Conservation (phyloP, 73 alveolate species). For the Uronychia setigera region DNA sequence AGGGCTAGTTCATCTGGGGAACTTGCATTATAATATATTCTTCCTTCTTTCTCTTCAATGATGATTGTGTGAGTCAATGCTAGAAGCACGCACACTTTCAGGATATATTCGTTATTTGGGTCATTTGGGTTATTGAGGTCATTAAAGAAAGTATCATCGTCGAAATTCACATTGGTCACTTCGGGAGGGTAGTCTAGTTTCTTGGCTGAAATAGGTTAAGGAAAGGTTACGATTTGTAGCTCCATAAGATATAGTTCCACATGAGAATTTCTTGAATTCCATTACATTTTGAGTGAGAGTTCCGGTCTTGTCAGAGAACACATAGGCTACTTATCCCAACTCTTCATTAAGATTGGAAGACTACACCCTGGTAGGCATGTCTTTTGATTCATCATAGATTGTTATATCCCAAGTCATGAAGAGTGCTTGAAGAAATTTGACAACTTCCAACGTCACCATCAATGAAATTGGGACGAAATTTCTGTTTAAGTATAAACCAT, state of each 20-base stretch:
- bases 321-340: slow-evolving; percentile 84
- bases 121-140: neutral
- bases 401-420: slow-evolving; percentile 54
- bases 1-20: slow-evolving; percentile 94
- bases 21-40: slow-evolving; percentile 63
- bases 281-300: slow-evolving; percentile 92
- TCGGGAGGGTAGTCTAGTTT: neutral
- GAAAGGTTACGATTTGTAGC: slow-evolving; percentile 6
- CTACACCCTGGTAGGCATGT: slow-evolving; percentile 50
- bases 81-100: slow-evolving; percentile 32
- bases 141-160: slow-evolving; percentile 1
- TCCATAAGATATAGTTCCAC: slow-evolving; percentile 61
- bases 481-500: slow-evolving; percentile 3
- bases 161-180: slow-evolving; percentile 31
- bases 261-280: slow-evolving; percentile 77
- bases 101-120: slow-evolving; percentile 22
- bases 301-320: slow-evolving; percentile 94
- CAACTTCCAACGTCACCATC: slow-evolving; percentile 67
- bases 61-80: slow-evolving; percentile 78
- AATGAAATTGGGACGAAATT: slow-evolving; percentile 58
- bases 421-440: slow-evolving; percentile 59
- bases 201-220: neutral
- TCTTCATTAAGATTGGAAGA: slow-evolving; percentile 89
- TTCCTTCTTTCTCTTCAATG: slow-evolving; percentile 21
- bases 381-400: slow-evolving; percentile 37